A percentile compares a stretch with the other conserved stretches of the same genome.
These are phyloP conservation scores for Kwoniella shivajii DNA, from an alignment of 1,284 basidiomycete species.

Conservation along the genomic window DNA sequence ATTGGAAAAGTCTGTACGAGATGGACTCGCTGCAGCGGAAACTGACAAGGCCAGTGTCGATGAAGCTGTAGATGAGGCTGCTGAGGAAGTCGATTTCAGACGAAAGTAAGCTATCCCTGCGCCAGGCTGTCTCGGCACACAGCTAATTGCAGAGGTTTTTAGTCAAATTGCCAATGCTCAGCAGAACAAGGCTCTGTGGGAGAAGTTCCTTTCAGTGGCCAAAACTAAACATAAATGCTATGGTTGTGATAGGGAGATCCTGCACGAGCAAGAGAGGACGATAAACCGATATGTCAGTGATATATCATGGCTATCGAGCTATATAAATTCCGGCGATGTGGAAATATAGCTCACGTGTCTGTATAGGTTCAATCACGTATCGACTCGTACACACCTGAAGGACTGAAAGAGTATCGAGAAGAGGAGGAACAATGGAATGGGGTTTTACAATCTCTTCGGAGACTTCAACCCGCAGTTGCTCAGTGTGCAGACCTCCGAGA, in stretches of 20 bases:
- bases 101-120: constrained; percentile 59
- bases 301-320: not conserved
- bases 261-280: constrained; percentile 62
- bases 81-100: constrained; percentile 60
- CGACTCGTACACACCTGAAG: constrained; percentile 28
- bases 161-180: constrained; percentile 47
- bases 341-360: constrained; percentile 57
- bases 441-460: constrained; percentile 64
- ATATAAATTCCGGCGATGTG: not conserved
- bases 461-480: constrained; percentile 58
- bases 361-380: constrained; percentile 58
- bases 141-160: constrained; percentile 7
- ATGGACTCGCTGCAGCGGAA: constrained; percentile 54
- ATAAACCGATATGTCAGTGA: constrained; percentile 69
- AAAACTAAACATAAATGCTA: constrained; percentile 70
- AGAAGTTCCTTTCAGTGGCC: constrained; percentile 65
- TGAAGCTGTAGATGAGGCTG: constrained; percentile 63
- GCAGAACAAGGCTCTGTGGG: constrained; percentile 60
- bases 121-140: not conserved
- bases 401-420: constrained; percentile 52
- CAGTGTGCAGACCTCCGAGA: constrained; percentile 58
- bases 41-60: constrained; percentile 57
- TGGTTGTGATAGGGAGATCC: constrained; percentile 73
- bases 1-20: constrained; percentile 61
- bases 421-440: constrained; percentile 66